These are phyloP conservation scores for Wickerhamomyces sp. DNA, from an alignment of 1,139 yeast genomes.

Conservation along the genomic window DNA sequence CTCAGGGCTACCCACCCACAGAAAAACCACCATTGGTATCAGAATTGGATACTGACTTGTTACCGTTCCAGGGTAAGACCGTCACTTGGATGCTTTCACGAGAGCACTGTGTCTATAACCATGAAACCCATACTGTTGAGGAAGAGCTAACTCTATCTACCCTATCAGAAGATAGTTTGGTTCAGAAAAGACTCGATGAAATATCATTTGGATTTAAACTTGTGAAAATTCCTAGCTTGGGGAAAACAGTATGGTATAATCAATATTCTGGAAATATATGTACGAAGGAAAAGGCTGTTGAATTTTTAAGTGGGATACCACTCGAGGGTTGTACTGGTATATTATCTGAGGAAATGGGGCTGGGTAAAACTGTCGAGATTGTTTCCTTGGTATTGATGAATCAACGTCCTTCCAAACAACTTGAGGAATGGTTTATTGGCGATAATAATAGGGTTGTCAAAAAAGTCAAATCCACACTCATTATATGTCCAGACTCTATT, in stretches of 20 bases:
- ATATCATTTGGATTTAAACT: constrained; percentile 52
- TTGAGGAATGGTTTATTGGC: constrained; percentile 7
- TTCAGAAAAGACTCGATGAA: constrained; percentile 29
- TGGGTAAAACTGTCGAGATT: constrained; percentile 89
- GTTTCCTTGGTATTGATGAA: constrained; percentile 60
- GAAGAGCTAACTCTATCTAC: constrained; percentile 2
- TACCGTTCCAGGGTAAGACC: constrained; percentile 59
- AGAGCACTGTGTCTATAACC: constrained; percentile 48
- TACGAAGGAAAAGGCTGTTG: constrained; percentile 29
- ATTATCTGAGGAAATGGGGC: constrained; percentile 92
- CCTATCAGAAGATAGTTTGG: constrained; percentile 7
- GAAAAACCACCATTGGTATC: constrained; percentile 25
- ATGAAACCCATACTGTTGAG: constrained; percentile 20
- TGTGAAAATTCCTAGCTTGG: constrained; percentile 18
- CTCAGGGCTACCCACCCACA: constrained; percentile 17
- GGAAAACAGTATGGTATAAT: constrained; percentile 40
- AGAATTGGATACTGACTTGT: constrained; percentile 43
- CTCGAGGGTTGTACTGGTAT: constrained; percentile 56
- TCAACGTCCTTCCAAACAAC: constrained; percentile 35
- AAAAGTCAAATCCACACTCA: constrained; percentile 65
- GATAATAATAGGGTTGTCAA: constrained; percentile 35
- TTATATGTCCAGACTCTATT: constrained; percentile 82
- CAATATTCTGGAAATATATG: constrained; percentile 44
- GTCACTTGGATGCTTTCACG: constrained; percentile 58
- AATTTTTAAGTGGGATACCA: constrained; percentile 18